These are phyloP conservation scores for Cruciata laevipes DNA, from an alignment of 257 asterid genomes.

Conservation along the genomic window DNA sequence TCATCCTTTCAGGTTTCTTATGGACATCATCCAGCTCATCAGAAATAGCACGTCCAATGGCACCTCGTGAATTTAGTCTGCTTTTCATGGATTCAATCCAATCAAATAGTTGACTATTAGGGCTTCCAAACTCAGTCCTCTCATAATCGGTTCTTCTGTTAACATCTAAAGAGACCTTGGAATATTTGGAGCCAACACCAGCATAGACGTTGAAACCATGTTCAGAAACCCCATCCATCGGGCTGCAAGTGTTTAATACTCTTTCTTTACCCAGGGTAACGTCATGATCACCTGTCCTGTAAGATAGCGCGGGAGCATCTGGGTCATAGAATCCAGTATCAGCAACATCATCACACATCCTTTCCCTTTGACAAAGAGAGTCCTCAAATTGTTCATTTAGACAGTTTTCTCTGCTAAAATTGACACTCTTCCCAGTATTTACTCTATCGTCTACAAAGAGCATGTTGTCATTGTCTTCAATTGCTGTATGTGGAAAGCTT, in stretches of 20 bases:
- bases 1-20: conserved; percentile 29
- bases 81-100: conserved; percentile 24
- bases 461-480: conserved; percentile 19
- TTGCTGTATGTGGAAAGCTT: conserved; percentile 22
- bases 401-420: conserved; percentile 15
- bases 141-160: conserved; percentile 26
- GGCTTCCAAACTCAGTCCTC: conserved; percentile 18
- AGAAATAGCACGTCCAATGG: conserved; percentile 16
- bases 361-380: conserved; percentile 36
- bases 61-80: conserved; percentile 18
- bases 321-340: conserved; percentile 15
- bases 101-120: conserved; percentile 20
- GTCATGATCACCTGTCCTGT: conserved; percentile 9
- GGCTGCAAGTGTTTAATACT: conserved; percentile 16
- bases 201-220: conserved; percentile 21
- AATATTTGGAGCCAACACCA: conserved; percentile 10
- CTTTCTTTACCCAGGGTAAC: conserved; percentile 26
- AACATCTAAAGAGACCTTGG: conserved; percentile 10
- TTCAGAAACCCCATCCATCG: conserved; percentile 21
- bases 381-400: conserved; percentile 19
- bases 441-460: conserved; percentile 22
- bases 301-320: background rate
- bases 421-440: conserved; percentile 23
- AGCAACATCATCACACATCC: conserved; percentile 23
- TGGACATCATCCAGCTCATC: conserved; percentile 18